phyloP scores from a whole-genome alignment of 371 early-diverging fungal species.

The Dinochytrium kinnereticum region DNA sequence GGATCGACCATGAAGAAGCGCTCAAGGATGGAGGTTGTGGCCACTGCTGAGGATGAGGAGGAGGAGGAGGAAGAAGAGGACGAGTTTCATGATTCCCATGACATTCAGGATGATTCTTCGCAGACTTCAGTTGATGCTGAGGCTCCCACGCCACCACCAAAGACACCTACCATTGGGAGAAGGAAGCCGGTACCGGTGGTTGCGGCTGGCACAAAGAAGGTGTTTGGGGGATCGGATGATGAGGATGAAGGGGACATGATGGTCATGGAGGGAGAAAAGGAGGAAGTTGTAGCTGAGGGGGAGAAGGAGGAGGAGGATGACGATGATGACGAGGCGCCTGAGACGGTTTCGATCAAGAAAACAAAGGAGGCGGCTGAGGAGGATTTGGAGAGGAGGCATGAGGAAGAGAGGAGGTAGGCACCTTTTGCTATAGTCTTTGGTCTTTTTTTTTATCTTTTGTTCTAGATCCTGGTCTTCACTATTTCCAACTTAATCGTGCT shows the following conservation, averaged over 20 bases:
- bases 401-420: conserved; percentile 7
- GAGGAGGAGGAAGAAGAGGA: background rate
- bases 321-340: conserved; percentile 21
- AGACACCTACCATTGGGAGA: background rate
- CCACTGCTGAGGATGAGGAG: background rate
- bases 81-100: background rate
- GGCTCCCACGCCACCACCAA: background rate
- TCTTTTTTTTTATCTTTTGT: background rate
- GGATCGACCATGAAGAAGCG: no score
- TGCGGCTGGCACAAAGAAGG: background rate
- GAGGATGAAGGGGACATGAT: background rate
- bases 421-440: background rate
- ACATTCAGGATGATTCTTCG: no score
- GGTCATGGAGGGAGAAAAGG: background rate
- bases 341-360: conserved; percentile 21
- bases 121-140: background rate
- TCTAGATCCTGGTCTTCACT: background rate
- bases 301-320: background rate
- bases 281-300: background rate
- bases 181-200: background rate
- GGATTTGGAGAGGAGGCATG: background rate
- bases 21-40: background rate
- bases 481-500: no score
- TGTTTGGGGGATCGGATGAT: conserved; percentile 6
- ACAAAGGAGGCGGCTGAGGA: background rate